Evolutionary conservation across 495 filamentous ascomycete species (phyloP).

Genomic region (Podospora pseudoanserina): DNA sequence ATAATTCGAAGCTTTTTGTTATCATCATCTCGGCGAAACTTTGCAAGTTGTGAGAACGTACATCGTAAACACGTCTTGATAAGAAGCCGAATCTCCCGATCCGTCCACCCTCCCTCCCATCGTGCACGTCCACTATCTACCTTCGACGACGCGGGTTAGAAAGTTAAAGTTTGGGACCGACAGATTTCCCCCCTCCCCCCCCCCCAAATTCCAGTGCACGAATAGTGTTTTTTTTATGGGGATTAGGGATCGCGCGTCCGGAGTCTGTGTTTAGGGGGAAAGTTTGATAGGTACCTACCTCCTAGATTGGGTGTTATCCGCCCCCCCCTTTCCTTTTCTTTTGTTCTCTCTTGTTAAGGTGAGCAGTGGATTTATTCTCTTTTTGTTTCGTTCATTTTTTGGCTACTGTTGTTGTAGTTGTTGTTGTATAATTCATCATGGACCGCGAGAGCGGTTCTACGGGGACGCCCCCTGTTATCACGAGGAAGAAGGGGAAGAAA

Average conservation of each 20-base stretch:
- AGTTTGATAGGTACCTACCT: neutral
- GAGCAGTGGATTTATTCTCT: neutral
- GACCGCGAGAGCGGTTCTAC: neutral
- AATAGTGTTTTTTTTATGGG: neutral
- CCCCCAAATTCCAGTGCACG: neutral
- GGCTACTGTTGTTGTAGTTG: neutral
- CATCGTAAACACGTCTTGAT: neutral
- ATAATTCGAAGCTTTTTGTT: no score
- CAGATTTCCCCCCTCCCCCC: no score
- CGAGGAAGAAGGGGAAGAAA: slow-evolving; percentile 18
- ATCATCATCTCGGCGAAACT: no score
- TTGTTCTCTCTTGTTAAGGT: slow-evolving; percentile 8
- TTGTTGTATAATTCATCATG: neutral
- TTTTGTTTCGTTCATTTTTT: neutral
- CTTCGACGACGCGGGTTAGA: neutral
- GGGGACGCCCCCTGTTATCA: slow-evolving; percentile 7
- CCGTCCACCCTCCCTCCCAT: neutral
- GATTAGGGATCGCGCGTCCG: neutral
- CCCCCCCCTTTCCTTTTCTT: neutral
- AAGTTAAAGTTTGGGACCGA: neutral
- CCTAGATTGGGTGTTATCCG: neutral
- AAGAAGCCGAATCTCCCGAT: neutral
- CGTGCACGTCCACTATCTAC: neutral
- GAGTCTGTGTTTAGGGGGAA: neutral
- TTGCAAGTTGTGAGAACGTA: no score